Percentiles rank a stretch among this genome's conserved stretches.
phyloP scores from a whole-genome alignment of 2,329 filamentous ascomycete genomes.

The Aspergillus sojae region DNA sequence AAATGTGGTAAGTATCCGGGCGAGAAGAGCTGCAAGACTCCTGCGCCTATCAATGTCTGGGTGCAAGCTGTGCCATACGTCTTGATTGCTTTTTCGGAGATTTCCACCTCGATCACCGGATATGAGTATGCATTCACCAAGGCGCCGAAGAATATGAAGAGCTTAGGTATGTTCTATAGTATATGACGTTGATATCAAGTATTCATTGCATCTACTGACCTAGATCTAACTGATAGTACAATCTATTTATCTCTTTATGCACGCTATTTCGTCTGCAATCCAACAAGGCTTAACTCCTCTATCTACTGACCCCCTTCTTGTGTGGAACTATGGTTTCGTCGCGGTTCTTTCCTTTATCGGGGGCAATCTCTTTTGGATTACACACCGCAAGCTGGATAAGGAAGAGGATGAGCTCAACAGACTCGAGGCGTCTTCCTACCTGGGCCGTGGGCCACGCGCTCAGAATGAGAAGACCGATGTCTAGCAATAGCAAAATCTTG shows the following conservation, averaged over 20 bases:
- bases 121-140: conserved; percentile 77
- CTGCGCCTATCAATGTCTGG: conserved; percentile 66
- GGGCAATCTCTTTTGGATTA: conserved; percentile 68
- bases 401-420: conserved; percentile 70
- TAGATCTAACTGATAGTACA: conserved; percentile 46
- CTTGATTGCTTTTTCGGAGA: conserved; percentile 59
- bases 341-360: conserved; percentile 65
- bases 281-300: conserved; percentile 68
- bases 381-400: conserved; percentile 64
- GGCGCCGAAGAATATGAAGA: conserved; percentile 77
- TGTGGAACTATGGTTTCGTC: conserved; percentile 72
- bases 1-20: conserved; percentile 61
- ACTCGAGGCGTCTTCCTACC: conserved; percentile 26
- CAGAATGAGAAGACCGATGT: conserved; percentile 9
- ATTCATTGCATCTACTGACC: conserved; percentile 24
- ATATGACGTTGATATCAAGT: background rate
- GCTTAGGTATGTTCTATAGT: conserved; percentile 55
- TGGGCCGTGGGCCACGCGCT: conserved; percentile 14
- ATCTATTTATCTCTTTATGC: conserved; percentile 70
- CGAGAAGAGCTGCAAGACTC: conserved; percentile 44
- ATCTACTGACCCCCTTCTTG: conserved; percentile 65
- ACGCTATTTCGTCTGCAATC: conserved; percentile 67
- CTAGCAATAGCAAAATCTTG: background rate
- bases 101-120: conserved; percentile 61
- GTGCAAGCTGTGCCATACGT: conserved; percentile 53